Base-by-base conservation (phyloP, 1,284 basidiomycete species). In the Pseudozyma sp. region DNA sequence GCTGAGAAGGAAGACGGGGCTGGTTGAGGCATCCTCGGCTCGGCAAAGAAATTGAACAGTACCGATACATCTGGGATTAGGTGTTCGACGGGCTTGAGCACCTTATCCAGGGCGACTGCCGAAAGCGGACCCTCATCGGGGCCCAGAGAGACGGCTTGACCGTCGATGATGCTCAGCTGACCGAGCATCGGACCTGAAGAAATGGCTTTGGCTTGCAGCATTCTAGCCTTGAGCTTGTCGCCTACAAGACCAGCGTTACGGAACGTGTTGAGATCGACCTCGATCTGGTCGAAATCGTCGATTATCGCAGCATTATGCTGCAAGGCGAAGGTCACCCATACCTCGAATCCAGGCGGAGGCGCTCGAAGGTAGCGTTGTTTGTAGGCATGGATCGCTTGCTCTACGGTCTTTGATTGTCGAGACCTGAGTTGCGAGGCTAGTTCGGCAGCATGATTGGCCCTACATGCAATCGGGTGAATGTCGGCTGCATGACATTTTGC, bases 251-350 rank as follows among this genome's bases (percentile, higher is more conserved):
- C 59, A 0, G 55, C 52, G 34, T 68, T 48, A 19, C 69, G 60
- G 12, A 64, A 60, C 8, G 60, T 18, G 19, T 47, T 40, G 12
- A 72, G 43, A 45, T 72, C 70, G 14, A 55, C 51, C 34, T 63
- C 59, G 39, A 72, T 59, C 40, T 72, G 70, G 12, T 72, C 70
- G 34, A 45, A 72, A 52, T 72, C 60, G 44, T 72, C 70, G 18
- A 72, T 68, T 31, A 67, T 48, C 39, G 64, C 64, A 7, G 53
- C 52, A 31, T 68, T 60, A 45, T 72, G 48, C 21, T 59, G 34
- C 19, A 72, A 48, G 10, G 70, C 70, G 8, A 67, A 45, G 0
- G 45, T 21, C 18, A 68, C 59, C 70, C 70, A 72, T 1, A 52
- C 18, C 35, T 63, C 60, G 18, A 68, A 67, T 16, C 52, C 57